These are phyloP conservation scores for Lactifluus rugatus DNA, from an alignment of 768 basidiomycete species.

Conservation along the genomic window DNA sequence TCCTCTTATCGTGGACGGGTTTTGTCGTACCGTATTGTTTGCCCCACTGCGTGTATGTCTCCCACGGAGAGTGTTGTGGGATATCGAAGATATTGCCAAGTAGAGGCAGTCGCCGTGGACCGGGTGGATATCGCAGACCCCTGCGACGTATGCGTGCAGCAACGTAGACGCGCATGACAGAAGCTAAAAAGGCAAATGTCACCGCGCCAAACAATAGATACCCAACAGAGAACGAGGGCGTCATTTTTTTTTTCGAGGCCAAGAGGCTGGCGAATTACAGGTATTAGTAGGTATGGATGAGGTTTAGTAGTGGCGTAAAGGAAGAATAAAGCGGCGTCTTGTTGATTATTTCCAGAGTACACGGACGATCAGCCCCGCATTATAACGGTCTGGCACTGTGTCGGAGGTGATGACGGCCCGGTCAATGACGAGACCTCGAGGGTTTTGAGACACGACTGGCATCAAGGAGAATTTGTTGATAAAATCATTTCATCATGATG, in stretches of 20 bases:
- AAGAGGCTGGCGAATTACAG: no score
- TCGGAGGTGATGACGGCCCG: no score
- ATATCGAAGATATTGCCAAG: slow-evolving; percentile 11
- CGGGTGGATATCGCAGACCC: neutral
- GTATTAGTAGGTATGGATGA: no score
- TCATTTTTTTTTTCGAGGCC: neutral
- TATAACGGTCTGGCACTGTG: no score
- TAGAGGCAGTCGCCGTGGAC: neutral
- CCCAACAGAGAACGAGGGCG: neutral
- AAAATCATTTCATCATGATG: no score
- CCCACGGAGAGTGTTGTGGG: neutral
- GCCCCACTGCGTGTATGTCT: slow-evolving; percentile 2
- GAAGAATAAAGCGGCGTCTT: no score
- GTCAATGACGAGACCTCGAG: no score
- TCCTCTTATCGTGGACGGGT: neutral
- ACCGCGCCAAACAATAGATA: neutral
- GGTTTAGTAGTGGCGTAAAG: no score
- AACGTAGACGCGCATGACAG: neutral
- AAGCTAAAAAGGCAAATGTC: neutral
- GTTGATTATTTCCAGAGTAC: no score
- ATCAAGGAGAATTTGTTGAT: no score
- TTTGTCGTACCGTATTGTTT: neutral
- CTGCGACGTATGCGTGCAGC: neutral
- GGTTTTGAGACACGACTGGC: no score
- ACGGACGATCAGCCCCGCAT: no score